Conservation (phyloP, 805 yeast species). For the Komagataella pseudopastoris region DNA sequence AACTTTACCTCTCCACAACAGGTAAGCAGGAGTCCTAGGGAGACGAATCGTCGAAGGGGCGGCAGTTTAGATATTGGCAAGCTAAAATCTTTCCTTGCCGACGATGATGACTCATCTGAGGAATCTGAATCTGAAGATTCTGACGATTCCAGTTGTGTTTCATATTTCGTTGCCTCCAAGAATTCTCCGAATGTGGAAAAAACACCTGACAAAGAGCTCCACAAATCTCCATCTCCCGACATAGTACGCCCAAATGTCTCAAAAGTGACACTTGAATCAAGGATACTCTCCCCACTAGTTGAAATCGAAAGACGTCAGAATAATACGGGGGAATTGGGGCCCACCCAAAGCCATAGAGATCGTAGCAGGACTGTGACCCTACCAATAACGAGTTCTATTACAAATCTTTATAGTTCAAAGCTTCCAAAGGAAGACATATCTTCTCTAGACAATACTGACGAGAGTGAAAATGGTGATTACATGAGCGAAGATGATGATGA, state of each 20-base stretch:
- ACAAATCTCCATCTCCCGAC: background rate
- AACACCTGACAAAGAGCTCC: background rate
- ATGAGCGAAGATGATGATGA: slow-evolving; percentile 4
- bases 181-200: background rate
- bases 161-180: background rate
- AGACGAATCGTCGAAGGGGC: background rate
- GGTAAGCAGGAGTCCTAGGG: slow-evolving; percentile 7
- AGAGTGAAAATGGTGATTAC: background rate
- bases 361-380: background rate
- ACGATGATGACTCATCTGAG: background rate
- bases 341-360: background rate
- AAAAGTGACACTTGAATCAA: background rate
- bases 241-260: background rate
- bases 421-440: background rate
- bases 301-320: background rate
- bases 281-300: background rate
- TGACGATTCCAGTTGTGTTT: background rate
- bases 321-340: background rate
- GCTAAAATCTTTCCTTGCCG: background rate
- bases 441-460: background rate
- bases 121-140: background rate
- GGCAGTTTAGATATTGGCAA: background rate
- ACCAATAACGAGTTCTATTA: background rate
- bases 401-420: background rate
- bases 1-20: background rate